Evolutionary conservation across 192 early-diverging fungal species (phyloP), one percentile per base, ranked within the genome.

Genomic region (Geosiphon pyriformis): DNA sequence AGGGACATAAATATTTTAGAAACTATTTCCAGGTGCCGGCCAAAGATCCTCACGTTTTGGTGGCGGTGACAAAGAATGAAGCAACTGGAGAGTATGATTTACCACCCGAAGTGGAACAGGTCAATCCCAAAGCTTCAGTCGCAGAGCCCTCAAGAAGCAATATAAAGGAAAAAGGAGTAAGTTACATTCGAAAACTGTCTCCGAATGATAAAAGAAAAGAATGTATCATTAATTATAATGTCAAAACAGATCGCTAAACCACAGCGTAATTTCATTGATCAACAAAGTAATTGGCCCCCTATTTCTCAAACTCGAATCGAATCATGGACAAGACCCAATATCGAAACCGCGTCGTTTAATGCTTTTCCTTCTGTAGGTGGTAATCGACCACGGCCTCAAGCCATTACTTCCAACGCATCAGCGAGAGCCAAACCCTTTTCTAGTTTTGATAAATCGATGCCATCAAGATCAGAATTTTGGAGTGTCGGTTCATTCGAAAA

Each of bases 1-100:
- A 26, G 23, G 29, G 20, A 1, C 65, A 67, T 32, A 7, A 12
- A 47, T 67, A 56, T 15, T 67, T 67, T 47, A 67, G 26, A 6
- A 22, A 46, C 0, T 32, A 20, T 0, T 7, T 64, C 30, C 6
- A 7, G 4, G 12, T 10, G 2, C 15, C 6, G 4, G 4, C 11
- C 0, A 26, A 47, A 25, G 54, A 67, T 4, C 7, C 17, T 10
- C 57, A 47, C 7, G 0, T 67, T 8, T n/a, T 67, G 15, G 12
- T 67, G 18, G 10, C 52, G 1, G 65, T 51, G 27, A 25, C 7
- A 17, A 10, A 20, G 30, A 8, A 67, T 47, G 30, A 31, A 0
- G 0, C 3, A 11, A 57, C 34, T 27, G 17, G n/a, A 17, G 29
- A 57, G 23, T 56, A 22, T 26, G 0, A 12, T 12, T 1, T 57